Conservation (phyloP, 1,284 basidiomycete genomes). For the Mycosarcoma maydis region DNA sequence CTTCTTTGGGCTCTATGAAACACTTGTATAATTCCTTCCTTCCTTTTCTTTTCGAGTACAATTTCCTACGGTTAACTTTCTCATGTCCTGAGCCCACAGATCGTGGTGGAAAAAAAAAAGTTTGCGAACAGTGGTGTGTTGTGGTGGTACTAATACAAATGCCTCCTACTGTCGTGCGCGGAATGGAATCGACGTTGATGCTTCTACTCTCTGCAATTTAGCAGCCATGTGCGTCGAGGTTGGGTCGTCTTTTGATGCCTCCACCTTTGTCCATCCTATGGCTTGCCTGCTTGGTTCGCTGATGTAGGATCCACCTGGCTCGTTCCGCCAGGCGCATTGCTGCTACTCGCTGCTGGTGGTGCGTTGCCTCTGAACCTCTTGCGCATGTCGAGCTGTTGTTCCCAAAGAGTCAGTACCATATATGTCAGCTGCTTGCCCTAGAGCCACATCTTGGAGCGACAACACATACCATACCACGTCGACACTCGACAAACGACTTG, state of each 20-base stretch:
- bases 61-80: too few relatives aligned
- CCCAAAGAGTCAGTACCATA: neutral
- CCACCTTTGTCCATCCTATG: neutral
- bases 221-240: too few relatives aligned
- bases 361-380: slow-evolving; percentile 56
- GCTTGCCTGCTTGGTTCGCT: neutral
- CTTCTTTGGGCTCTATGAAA: neutral
- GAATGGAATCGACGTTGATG: too few relatives aligned
- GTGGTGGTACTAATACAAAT: slow-evolving; percentile 16
- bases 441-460: neutral
- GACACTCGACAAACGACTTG: slow-evolving; percentile 54
- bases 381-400: slow-evolving; percentile 49
- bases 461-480: slow-evolving; percentile 51
- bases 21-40: too few relatives aligned
- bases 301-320: slow-evolving; percentile 22
- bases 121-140: neutral
- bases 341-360: slow-evolving; percentile 31
- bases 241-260: too few relatives aligned
- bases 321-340: slow-evolving; percentile 47
- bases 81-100: too few relatives aligned
- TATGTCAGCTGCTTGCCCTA: neutral
- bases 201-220: too few relatives aligned
- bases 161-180: too few relatives aligned
- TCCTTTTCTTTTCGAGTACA: too few relatives aligned
- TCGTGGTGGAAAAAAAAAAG: too few relatives aligned